Conservation (phyloP, 768 basidiomycete genomes). For the Xerocomellus chrysenteron region DNA sequence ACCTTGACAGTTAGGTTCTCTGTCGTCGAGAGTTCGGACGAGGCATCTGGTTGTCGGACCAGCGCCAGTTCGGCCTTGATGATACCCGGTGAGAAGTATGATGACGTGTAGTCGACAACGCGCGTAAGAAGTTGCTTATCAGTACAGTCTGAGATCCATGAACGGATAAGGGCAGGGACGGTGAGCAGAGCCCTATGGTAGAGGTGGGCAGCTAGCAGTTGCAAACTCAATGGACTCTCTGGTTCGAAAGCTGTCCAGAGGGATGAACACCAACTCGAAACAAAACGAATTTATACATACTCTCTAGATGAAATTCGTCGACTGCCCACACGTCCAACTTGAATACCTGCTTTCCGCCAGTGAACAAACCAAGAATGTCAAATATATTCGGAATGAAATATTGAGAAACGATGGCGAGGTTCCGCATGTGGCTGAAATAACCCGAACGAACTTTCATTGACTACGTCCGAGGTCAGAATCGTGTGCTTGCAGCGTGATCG, state of each 20-base stretch:
- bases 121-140: conserved; percentile 83
- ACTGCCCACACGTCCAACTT: conserved; percentile 85
- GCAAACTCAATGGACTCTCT: conserved; percentile 49
- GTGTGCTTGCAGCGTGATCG: too few species aligned
- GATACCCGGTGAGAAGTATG: conserved; percentile 86
- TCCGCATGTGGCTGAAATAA: conserved; percentile 85
- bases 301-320: conserved; percentile 75
- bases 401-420: conserved; percentile 57
- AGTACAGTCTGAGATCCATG: conserved; percentile 84
- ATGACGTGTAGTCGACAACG: conserved; percentile 75
- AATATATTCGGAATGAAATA: conserved; percentile 75
- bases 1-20: conserved; percentile 84
- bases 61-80: conserved; percentile 79
- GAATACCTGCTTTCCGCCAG: conserved; percentile 62
- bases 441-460: conserved; percentile 82
- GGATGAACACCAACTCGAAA: not conserved
- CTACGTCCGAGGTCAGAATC: conserved; percentile 39
- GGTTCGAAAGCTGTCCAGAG: conserved; percentile 54
- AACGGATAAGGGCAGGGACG: conserved; percentile 81
- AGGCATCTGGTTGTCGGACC: conserved; percentile 54
- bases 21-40: conserved; percentile 56
- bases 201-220: conserved; percentile 78
- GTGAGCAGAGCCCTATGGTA: conserved; percentile 85
- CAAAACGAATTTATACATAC: conserved; percentile 41
- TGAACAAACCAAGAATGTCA: conserved; percentile 62